Base-by-base conservation (phyloP, 805 yeast species). In the Spathaspora girioi region DNA sequence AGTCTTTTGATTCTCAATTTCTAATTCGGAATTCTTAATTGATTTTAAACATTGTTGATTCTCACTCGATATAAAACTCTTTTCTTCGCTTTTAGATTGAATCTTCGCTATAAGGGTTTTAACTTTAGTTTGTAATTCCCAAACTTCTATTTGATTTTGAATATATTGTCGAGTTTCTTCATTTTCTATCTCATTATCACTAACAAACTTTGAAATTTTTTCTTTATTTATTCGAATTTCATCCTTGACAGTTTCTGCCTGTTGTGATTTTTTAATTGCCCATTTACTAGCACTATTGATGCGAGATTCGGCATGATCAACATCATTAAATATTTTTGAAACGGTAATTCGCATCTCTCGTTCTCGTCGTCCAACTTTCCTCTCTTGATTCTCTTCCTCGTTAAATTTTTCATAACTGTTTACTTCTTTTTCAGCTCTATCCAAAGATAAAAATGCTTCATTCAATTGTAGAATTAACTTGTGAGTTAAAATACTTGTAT, bases 51-150 rank as follows among this genome's bases (percentile, higher is more conserved):
- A 86, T 48, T 82, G 78, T 17, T 66, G 67, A 29, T 81, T 76
- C 62, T 88, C 93, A 29, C 71, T 73, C 8, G 65, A 59, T 82
- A 84, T 86, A 65, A 87, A 91, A 47, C 72, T 79, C 45, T 75
- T 78, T 59, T 90, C 96, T 35, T 80, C 81, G 1, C 65, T 64
- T 43, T 76, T 74, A 5, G 83, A 73, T 23, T 75, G 76, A 1
- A 78, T 59, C 54, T 75, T 76, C 12, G 70, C 66, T n/a, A 76
- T 66, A 44, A 76, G 65, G 27, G 66, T 73, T 31, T 69, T 66
- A 2, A 85, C 67, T 47, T 76, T 72, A 6, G 75, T 75, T 52
- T 77, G 75, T 35, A 84, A 60, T 5, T 74, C 73, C 60, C 77
- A 67, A n/a, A 76, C 73, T 51, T 71, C 65, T 23, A 64, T 53